Evolutionary conservation across 164 flowering plant species (phyloP), one percentile per base, ranked within the genome.

Genomic region (Dillenia turbinata): DNA sequence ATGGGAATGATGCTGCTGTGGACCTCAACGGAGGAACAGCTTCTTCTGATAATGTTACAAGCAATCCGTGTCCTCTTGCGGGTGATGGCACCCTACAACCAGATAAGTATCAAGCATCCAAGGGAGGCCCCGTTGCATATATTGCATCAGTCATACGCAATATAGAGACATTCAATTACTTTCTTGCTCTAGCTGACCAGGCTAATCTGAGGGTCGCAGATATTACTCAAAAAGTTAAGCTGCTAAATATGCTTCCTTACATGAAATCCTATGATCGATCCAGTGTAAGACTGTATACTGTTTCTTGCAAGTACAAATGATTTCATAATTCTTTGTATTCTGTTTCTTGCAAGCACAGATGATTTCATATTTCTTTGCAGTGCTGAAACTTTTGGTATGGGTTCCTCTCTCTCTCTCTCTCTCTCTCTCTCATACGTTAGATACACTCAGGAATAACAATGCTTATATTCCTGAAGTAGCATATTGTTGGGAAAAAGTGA

Each of bases 81-180:
- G 19, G 52, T 47, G 49, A 51, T 16, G 49, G 13, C 44, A 49
- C 44, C 47, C 9, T 54, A 11, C 49, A 13, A 24, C 13, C 47
- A 10, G 60, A 63, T 40, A 16, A 44, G 46, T 2, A 9, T 45
- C 56, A 49, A 40, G 60, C 56, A 49, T 51, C 45, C 13, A 59
- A 63, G 53, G 57, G 60, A 57, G 62, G 64, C 4, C 85, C 86
- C 0, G 66, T 88, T 46, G 97, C 96, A 26, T 83, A 83, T 62
- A 73, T 94, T 57, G 94, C 97, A n/a, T 80, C 87, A 17, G 96
- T 94, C 1, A 79, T 94, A 50, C 87, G 97, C 49, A 91, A 86
- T 53, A 33, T 63, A 6, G 89, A 89, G 50, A 91, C 99, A 8
- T 91, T 89, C 69, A 72, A 80, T 52, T 66, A 60, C 49, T 94